These are phyloP conservation scores for Debaryomyces maramus DNA, from an alignment of 805 yeast species.

Conservation along the genomic window DNA sequence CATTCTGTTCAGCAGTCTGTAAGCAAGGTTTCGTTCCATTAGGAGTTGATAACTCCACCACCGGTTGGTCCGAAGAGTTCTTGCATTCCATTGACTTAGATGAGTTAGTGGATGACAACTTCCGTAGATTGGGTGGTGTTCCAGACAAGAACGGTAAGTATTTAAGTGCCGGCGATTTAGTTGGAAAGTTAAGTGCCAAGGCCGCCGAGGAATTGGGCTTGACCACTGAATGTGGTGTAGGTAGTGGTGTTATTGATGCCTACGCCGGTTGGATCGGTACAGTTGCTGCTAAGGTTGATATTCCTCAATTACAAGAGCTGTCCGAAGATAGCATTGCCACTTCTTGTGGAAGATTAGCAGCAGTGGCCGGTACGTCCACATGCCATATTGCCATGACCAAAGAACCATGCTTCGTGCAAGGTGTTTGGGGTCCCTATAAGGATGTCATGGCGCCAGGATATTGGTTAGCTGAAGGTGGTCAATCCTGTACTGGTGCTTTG, in stretches of 20 bases:
- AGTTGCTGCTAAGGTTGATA: constrained; percentile 84
- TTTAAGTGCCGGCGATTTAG: constrained; percentile 85
- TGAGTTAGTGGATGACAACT: constrained; percentile 77
- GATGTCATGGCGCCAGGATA: constrained; percentile 86
- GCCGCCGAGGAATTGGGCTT: constrained; percentile 86
- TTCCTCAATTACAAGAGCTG: constrained; percentile 49
- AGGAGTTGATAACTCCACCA: constrained; percentile 81
- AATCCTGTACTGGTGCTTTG: constrained; percentile 93
- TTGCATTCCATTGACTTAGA: constrained; percentile 65
- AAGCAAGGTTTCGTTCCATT: constrained; percentile 93
- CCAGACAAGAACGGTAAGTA: constrained; percentile 70
- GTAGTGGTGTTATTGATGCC: constrained; percentile 96
- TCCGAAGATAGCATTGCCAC: constrained; percentile 52
- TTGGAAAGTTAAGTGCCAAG: constrained; percentile 64
- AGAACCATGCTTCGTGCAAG: constrained; percentile 85
- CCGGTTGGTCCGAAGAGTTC: constrained; percentile 91
- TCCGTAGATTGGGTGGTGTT: constrained; percentile 79
- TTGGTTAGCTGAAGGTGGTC: constrained; percentile 99
- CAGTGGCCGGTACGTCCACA: constrained; percentile 98
- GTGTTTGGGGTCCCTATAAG: constrained; percentile 98
- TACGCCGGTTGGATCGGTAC: constrained; percentile 99
- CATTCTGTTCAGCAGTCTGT: constrained; percentile 88
- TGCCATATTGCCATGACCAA: constrained; percentile 89
- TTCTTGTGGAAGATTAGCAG: constrained; percentile 86
- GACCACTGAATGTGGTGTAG: constrained; percentile 77